Evolutionary conservation across 352 stramenopile genomes (phyloP), one percentile per base, ranked within the genome.

Genomic region (Plasmopara halstedii): DNA sequence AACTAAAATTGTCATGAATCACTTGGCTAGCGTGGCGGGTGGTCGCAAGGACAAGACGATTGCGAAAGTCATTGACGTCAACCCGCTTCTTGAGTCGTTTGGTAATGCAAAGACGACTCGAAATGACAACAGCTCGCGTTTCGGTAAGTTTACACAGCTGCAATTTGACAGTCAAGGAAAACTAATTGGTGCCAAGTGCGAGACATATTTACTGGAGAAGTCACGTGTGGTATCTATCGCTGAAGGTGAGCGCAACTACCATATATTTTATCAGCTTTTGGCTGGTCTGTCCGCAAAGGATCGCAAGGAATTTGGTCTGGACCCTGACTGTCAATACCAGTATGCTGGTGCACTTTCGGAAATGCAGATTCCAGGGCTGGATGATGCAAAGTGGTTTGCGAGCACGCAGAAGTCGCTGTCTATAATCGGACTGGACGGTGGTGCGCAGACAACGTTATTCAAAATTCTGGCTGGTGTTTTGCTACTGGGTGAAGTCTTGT

Each of bases 181-280:
- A 55, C 60, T 94, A 6, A 86, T 88, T 37, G 82, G 82, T 59
- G 82, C 79, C 20, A 89, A 89, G 52, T 94, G 82, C 50, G 89
- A 95, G 45, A 98, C 95, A 6, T 98, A 98, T 45, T 60, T 98
- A 43, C 62, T 98, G 15, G 95, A 98, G 61, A 98, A 98, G 57
- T 97, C 87, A 7, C 85, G 95, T 34, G 95, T 98, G 27, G 90
- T 96, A 19, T 90, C 77, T 9, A 96, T 97, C 57, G 86, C 89
- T 4, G 84, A 97, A n/a, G 94, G 94, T 10, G 94, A 98, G 65
- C 80, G 95, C 19, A 98, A 98, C 55, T 98, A 98, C 67, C 95
- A 98, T 62, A 96, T 98, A 54, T 98, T 98, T 60, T 98, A 98
- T 63, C 93, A 98, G 66, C 75, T 94, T 42, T 62, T 94, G 13